These are phyloP conservation scores for Pseudoturritis turrita DNA, from an alignment of 345 rosid genomes.

Conservation along the genomic window DNA sequence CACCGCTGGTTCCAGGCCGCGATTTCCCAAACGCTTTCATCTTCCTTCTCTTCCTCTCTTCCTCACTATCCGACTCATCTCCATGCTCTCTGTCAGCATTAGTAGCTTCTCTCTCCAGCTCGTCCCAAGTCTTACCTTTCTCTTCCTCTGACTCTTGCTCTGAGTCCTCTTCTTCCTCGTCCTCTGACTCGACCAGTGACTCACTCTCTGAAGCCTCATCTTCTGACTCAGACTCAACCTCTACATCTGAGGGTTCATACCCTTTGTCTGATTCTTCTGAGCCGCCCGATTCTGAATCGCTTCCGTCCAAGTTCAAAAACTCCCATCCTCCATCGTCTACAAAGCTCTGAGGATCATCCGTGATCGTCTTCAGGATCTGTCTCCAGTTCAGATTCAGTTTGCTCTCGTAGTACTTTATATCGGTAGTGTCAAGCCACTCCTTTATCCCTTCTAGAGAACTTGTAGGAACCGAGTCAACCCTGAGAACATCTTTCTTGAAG, in stretches of 20 bases:
- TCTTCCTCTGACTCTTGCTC: conserved; percentile 81
- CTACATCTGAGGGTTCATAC: conserved; percentile 77
- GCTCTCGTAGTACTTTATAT: conserved; percentile 90
- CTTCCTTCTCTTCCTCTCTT: conserved; percentile 86
- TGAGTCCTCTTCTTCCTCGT: conserved; percentile 73
- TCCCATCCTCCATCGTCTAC: conserved; percentile 92
- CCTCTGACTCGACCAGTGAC: conserved; percentile 80
- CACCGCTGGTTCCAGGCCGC: conserved; percentile 50
- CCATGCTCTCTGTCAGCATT: conserved; percentile 93
- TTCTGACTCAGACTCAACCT: conserved; percentile 75
- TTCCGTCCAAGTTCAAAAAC: conserved; percentile 77
- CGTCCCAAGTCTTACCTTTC: conserved; percentile 97
- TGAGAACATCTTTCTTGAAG: conserved; percentile 80
- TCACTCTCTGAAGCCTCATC: conserved; percentile 73
- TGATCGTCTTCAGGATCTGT: conserved; percentile 78
- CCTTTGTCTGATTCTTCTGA: conserved; percentile 89
- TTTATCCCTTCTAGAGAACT: conserved; percentile 80
- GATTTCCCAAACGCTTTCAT: conserved; percentile 73
- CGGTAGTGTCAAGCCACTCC: conserved; percentile 93
- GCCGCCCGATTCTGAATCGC: conserved; percentile 79
- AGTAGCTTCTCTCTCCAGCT: conserved; percentile 93
- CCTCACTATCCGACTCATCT: conserved; percentile 84
- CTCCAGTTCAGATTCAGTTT: conserved; percentile 93
- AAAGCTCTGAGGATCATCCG: conserved; percentile 88
- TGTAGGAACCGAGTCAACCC: conserved; percentile 80